These are phyloP conservation scores for Chlorella ohadii DNA, from an alignment of 139 green algal genomes.

Conservation along the genomic window DNA sequence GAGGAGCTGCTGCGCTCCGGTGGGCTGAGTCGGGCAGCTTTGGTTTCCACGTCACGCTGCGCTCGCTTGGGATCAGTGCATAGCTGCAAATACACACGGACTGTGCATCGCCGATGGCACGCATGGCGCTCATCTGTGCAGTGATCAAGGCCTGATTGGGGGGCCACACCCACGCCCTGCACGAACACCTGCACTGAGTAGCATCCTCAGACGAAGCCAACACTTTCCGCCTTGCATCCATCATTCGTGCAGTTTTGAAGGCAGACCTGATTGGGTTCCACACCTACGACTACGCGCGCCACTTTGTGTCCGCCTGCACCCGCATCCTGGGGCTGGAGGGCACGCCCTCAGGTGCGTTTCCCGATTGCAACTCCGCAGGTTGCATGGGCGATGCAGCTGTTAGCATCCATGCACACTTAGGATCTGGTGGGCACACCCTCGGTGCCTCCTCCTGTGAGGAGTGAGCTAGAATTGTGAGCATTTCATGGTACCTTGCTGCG, in stretches of 20 bases:
- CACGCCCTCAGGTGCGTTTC: slow-evolving; percentile 60
- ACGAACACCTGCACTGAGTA: too few species aligned
- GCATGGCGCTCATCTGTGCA: not conserved
- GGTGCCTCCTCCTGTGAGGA: not conserved
- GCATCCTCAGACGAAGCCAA: too few species aligned
- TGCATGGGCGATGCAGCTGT: too few species aligned
- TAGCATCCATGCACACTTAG: not conserved
- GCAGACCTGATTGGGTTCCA: slow-evolving; percentile 95
- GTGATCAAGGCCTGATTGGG: not conserved
- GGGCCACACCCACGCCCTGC: too few species aligned
- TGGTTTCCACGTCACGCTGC: too few species aligned
- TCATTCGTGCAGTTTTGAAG: slow-evolving; percentile 75
- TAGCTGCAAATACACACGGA: too few species aligned
- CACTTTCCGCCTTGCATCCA: not conserved
- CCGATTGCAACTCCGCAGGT: too few species aligned
- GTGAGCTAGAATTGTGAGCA: too few species aligned
- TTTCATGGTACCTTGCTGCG: too few species aligned
- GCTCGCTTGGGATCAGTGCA: too few species aligned
- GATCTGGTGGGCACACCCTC: not conserved
- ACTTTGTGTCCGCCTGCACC: slow-evolving; percentile 94
- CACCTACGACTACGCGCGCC: slow-evolving; percentile 95
- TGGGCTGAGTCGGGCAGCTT: not conserved
- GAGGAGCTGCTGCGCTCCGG: slow-evolving; percentile 84
- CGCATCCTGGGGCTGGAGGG: slow-evolving; percentile 94
- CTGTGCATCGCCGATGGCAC: too few species aligned